Percentiles rank a stretch among this genome's conserved stretches.
phyloP scores from a whole-genome alignment of 2,329 filamentous ascomycete species.

The Ophiostoma ulmi region DNA sequence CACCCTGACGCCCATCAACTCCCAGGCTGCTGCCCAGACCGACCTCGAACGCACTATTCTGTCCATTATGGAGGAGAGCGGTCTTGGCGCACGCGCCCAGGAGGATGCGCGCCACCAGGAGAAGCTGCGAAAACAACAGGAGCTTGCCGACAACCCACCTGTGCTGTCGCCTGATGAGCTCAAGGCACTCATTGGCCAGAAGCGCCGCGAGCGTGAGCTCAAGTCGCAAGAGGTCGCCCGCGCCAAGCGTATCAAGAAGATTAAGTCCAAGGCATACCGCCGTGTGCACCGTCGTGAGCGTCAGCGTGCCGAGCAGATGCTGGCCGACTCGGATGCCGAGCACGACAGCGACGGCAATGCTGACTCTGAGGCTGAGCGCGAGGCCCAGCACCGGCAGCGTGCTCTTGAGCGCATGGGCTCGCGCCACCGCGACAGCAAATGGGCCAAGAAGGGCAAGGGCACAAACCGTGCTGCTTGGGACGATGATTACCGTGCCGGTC shows the following conservation, averaged over 20 bases:
- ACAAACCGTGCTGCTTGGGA: slow-evolving; percentile 81
- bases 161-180: slow-evolving; percentile 64
- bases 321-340: slow-evolving; percentile 46
- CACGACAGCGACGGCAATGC: slow-evolving; percentile 58
- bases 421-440: slow-evolving; percentile 82
- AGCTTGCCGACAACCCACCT: slow-evolving; percentile 63
- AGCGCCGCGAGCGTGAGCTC: slow-evolving; percentile 75
- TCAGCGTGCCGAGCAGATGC: slow-evolving; percentile 50
- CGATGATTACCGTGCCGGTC: slow-evolving; percentile 71
- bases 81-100: slow-evolving; percentile 52
- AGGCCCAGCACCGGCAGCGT: slow-evolving; percentile 63
- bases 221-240: slow-evolving; percentile 84
- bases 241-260: slow-evolving; percentile 93
- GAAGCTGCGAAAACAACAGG: slow-evolving; percentile 51
- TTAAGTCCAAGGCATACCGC: slow-evolving; percentile 94
- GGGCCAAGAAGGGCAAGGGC: slow-evolving; percentile 79
- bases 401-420: slow-evolving; percentile 82
- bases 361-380: slow-evolving; percentile 61
- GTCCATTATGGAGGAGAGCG: slow-evolving; percentile 84
- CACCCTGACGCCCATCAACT: slow-evolving; percentile 54
- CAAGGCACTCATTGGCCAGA: slow-evolving; percentile 64
- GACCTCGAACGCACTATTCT: slow-evolving; percentile 83
- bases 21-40: slow-evolving; percentile 59
- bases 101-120: slow-evolving; percentile 39
- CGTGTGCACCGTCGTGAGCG: slow-evolving; percentile 79